Evolutionary conservation across 495 filamentous ascomycete species (phyloP).

Genomic region (Trichoderma erinaceum): DNA sequence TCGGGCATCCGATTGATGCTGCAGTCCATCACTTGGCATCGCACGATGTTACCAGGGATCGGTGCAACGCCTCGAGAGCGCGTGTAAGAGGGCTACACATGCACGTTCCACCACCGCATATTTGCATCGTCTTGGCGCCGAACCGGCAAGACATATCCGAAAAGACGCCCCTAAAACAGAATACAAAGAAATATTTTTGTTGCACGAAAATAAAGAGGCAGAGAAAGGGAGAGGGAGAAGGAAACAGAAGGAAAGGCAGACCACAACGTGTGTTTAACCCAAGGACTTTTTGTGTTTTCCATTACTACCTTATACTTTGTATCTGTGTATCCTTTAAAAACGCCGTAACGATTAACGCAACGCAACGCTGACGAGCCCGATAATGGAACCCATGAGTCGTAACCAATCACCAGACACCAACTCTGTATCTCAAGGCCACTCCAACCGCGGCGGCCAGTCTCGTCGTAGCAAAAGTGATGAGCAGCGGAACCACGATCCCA

Average conservation of each 20-base stretch:
- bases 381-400: neutral
- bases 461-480: slow-evolving; percentile 3
- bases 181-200: too few species aligned
- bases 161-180: too few species aligned
- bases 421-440: slow-evolving; percentile 2
- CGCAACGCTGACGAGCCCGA: slow-evolving; percentile 9
- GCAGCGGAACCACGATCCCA: slow-evolving; percentile 22
- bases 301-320: neutral
- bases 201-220: too few species aligned
- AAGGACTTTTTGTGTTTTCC: neutral
- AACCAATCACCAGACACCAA: slow-evolving; percentile 5
- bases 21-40: neutral
- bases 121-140: neutral
- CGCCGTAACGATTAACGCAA: slow-evolving; percentile 8
- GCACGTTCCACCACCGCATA: neutral
- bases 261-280: neutral
- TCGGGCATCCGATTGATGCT: neutral
- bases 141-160: too few species aligned
- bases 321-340: slow-evolving; percentile 8
- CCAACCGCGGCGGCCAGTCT: neutral
- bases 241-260: too few species aligned
- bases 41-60: neutral
- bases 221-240: too few species aligned
- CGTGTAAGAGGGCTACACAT: neutral
- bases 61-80: neutral